Conservation (phyloP, 2,329 filamentous ascomycete genomes). For the Diaporthe sp. region DNA sequence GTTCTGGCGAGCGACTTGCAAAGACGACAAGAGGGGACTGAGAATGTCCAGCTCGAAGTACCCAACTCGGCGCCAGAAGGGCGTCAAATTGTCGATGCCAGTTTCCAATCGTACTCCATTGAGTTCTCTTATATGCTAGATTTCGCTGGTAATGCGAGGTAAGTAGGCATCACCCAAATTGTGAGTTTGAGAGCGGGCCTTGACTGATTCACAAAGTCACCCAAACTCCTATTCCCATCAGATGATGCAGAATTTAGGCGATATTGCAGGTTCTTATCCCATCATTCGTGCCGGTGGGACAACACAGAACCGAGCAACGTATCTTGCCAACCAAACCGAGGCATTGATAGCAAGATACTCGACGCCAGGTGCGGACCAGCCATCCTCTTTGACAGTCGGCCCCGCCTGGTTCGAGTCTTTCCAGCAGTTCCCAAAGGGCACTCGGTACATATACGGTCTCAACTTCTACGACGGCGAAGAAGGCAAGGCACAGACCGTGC, state of each 20-base stretch:
- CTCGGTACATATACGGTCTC: constrained; percentile 22
- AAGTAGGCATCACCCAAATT: background rate
- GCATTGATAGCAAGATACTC: constrained; percentile 21
- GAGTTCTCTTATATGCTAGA: constrained; percentile 34
- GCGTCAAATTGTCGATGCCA: constrained; percentile 21
- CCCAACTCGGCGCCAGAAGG: constrained; percentile 8
- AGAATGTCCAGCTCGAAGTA: constrained; percentile 13
- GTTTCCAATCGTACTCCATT: constrained; percentile 30
- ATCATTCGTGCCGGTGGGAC: constrained; percentile 44
- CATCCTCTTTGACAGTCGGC: constrained; percentile 10
- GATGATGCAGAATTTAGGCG: constrained; percentile 24
- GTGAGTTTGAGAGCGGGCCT: background rate
- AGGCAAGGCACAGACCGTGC: background rate
- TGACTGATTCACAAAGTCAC: constrained; percentile 1
- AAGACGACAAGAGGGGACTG: background rate
- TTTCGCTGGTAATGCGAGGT: constrained; percentile 32
- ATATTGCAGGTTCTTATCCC: constrained; percentile 17
- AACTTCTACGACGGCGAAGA: constrained; percentile 26
- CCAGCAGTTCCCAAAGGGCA: constrained; percentile 27
- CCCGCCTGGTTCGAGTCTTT: constrained; percentile 34
- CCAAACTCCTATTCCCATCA: constrained; percentile 23
- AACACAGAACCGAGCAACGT: constrained; percentile 25
- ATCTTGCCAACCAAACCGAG: constrained; percentile 23
- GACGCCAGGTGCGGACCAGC: constrained; percentile 27
- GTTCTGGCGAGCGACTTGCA: background rate